Evolutionary conservation across 1,284 basidiomycete species (phyloP).

Genomic region (Bondarzewia mesenterica): DNA sequence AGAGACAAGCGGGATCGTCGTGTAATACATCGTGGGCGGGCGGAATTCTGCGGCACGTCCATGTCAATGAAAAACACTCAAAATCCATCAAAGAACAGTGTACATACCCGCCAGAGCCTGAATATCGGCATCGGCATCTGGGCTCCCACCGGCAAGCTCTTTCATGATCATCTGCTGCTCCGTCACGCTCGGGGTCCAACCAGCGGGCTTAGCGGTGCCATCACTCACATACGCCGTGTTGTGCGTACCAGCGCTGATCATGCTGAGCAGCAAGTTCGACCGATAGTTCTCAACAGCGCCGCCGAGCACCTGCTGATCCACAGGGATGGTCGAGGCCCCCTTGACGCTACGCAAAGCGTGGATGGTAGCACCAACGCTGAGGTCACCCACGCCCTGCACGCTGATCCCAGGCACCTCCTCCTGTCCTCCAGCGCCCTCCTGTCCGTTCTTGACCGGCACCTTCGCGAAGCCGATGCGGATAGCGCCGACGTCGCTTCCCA

Average conservation of each 20-base stretch:
- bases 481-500: conserved; percentile 92
- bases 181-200: conserved; percentile 62
- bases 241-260: conserved; percentile 83
- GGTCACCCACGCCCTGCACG: conserved; percentile 72
- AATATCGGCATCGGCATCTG: conserved; percentile 77
- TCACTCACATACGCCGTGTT: conserved; percentile 46
- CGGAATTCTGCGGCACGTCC: conserved; percentile 57
- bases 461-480: conserved; percentile 96
- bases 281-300: conserved; percentile 92
- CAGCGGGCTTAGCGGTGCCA: conserved; percentile 47
- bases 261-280: conserved; percentile 82
- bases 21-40: conserved; percentile 88
- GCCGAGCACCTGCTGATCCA: conserved; percentile 86
- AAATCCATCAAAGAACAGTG: background rate
- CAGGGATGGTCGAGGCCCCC: conserved; percentile 79
- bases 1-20: conserved; percentile 80
- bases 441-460: conserved; percentile 82
- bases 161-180: conserved; percentile 96
- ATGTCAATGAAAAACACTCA: conserved; percentile 7
- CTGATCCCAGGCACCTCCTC: conserved; percentile 57
- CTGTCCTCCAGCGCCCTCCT: conserved; percentile 51
- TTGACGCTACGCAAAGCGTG: conserved; percentile 80
- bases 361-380: conserved; percentile 78
- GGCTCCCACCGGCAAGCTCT: conserved; percentile 74
- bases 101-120: conserved; percentile 73